Percentiles rank a stretch among this genome's conserved stretches.
phyloP scores from a whole-genome alignment of 179 eudicot genomes.

The Carnegiea gigantea region DNA sequence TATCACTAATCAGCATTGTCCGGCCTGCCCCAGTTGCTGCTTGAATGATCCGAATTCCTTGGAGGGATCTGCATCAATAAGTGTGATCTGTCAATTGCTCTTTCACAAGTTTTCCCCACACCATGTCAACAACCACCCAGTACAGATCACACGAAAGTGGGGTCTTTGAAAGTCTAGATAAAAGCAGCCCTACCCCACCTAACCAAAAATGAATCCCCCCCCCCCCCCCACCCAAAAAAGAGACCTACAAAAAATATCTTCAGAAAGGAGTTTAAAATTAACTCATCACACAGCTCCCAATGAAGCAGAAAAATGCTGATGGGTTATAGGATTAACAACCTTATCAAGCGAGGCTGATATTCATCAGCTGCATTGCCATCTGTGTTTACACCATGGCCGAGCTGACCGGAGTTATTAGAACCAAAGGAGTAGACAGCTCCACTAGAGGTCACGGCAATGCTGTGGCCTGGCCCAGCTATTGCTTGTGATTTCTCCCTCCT shows the following conservation, averaged over 20 bases:
- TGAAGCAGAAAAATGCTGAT: not conserved
- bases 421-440: constrained; percentile 88
- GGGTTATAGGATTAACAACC: constrained; percentile 38
- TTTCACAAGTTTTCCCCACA: not conserved
- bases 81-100: constrained; percentile 10
- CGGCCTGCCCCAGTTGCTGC: constrained; percentile 91
- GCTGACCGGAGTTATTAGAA: constrained; percentile 87
- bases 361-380: constrained; percentile 70
- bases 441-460: constrained; percentile 73
- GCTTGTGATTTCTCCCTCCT: constrained; percentile 91
- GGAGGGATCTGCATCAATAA: constrained; percentile 65
- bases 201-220: not conserved
- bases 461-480: constrained; percentile 91
- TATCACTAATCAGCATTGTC: constrained; percentile 81
- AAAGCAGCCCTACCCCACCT: not conserved
- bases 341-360: constrained; percentile 69
- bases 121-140: constrained; percentile 7
- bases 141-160: not conserved
- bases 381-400: constrained; percentile 71
- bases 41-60: constrained; percentile 86
- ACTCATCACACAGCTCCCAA: not conserved
- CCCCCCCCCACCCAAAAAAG: not conserved
- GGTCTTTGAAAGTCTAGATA: not conserved
- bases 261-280: not conserved
- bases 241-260: not conserved